phyloP scores from a whole-genome alignment of 345 rosid species.

The Ricinus communis region DNA sequence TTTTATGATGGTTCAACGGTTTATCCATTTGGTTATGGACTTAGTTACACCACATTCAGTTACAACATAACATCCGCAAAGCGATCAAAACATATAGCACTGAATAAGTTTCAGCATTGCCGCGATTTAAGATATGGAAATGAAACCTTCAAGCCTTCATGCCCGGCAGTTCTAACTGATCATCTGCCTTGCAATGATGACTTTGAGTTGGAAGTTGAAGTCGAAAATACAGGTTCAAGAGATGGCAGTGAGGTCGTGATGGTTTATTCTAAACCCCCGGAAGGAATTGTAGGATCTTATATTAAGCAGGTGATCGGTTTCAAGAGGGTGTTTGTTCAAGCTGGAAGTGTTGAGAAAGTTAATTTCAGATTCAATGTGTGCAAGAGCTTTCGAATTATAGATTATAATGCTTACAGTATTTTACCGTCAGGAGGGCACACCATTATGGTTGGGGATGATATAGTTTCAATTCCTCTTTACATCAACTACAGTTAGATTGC shows the following conservation, averaged over 20 bases:
- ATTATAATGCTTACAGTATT: constrained; percentile 9
- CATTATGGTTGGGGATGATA: constrained; percentile 6
- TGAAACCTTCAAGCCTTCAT: not conserved
- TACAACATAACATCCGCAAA: not conserved
- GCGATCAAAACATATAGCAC: not conserved
- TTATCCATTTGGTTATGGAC: constrained; percentile 56
- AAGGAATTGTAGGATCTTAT: constrained; percentile 6
- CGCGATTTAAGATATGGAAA: constrained; percentile 2
- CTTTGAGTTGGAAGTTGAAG: constrained; percentile 7
- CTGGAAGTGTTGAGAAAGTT: constrained; percentile 4
- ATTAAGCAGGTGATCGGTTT: constrained; percentile 20
- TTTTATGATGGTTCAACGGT: constrained; percentile 53
- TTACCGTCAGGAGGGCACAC: constrained; percentile 19
- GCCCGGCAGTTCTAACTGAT: constrained; percentile 19
- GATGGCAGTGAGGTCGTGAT: constrained; percentile 21
- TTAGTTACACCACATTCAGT: constrained; percentile 44
- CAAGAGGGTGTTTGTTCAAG: constrained; percentile 14
- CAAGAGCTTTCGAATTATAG: constrained; percentile 14
- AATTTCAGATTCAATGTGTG: constrained; percentile 7
- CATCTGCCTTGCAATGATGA: not conserved
- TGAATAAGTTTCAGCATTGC: constrained; percentile 29
- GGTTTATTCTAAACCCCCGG: constrained; percentile 19
- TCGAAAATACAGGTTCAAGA: not conserved
- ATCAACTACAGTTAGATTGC: not conserved
- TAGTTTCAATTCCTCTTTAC: constrained; percentile 1